Evolutionary conservation across 2,329 filamentous ascomycete species (phyloP).

Genomic region (Aspergillus pseudoglaucus): DNA sequence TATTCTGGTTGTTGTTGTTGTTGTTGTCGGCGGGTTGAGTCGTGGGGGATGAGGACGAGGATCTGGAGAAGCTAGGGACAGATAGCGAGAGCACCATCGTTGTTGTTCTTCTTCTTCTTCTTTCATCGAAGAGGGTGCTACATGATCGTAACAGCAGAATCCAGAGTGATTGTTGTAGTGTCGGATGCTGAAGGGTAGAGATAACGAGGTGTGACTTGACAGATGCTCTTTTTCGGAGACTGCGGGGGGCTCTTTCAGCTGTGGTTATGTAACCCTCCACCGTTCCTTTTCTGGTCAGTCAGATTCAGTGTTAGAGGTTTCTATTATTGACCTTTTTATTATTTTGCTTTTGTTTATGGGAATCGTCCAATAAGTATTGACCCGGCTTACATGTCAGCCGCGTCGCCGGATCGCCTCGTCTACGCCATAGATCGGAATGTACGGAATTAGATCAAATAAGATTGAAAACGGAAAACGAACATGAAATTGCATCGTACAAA

Average conservation of each 20-base stretch:
- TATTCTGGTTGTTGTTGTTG: conserved; percentile 12
- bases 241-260: neutral
- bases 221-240: neutral
- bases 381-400: too few relatives aligned
- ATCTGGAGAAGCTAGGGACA: conserved; percentile 30
- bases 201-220: neutral
- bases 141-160: conserved; percentile 20
- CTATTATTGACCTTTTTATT: too few relatives aligned
- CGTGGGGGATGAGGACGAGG: conserved; percentile 21
- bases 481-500: neutral
- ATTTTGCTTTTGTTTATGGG: too few relatives aligned
- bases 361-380: too few relatives aligned
- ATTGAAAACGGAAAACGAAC: neutral
- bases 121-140: conserved; percentile 15
- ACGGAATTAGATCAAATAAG: neutral
- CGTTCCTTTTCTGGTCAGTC: neutral
- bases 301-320: too few relatives aligned
- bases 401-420: too few relatives aligned
- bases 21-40: conserved; percentile 15
- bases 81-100: conserved; percentile 35
- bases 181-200: neutral
- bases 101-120: neutral
- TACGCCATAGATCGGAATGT: too few relatives aligned
- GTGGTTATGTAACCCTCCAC: neutral
- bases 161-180: neutral